Evolutionary conservation across 148 eudicot species (phyloP).

Genomic region (Cornus florida): DNA sequence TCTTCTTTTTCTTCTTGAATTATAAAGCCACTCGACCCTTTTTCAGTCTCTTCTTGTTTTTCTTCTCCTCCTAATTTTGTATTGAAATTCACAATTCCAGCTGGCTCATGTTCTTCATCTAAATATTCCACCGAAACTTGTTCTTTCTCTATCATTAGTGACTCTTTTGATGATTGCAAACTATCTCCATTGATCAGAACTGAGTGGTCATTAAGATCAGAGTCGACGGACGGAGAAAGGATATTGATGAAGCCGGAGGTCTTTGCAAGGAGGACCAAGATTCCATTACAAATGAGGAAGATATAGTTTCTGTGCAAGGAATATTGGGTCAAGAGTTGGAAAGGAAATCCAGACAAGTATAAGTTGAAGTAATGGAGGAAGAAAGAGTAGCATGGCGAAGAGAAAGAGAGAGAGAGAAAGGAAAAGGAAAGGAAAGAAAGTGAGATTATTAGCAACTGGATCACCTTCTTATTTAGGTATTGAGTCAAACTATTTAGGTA

Average conservation of each 20-base stretch:
- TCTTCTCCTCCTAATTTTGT: too few relatives aligned
- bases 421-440: neutral
- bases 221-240: neutral
- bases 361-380: neutral
- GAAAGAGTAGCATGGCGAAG: neutral
- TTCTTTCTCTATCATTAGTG: neutral
- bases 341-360: neutral
- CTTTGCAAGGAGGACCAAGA: neutral
- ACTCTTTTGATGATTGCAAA: neutral
- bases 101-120: too few relatives aligned
- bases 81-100: too few relatives aligned
- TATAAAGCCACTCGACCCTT: neutral
- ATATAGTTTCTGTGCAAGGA: neutral
- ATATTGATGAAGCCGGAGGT: neutral
- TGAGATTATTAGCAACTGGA: neutral
- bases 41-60: neutral
- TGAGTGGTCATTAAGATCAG: neutral
- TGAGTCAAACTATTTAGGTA: neutral
- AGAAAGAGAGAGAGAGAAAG: neutral
- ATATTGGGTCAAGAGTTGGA: neutral
- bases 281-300: neutral
- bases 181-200: slow-evolving; percentile 2
- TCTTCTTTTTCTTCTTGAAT: slow-evolving; percentile 6
- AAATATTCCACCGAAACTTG: neutral
- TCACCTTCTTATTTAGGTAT: neutral